phyloP scores from a whole-genome alignment of 805 yeast genomes.

The Candida pseudofarinosa region DNA sequence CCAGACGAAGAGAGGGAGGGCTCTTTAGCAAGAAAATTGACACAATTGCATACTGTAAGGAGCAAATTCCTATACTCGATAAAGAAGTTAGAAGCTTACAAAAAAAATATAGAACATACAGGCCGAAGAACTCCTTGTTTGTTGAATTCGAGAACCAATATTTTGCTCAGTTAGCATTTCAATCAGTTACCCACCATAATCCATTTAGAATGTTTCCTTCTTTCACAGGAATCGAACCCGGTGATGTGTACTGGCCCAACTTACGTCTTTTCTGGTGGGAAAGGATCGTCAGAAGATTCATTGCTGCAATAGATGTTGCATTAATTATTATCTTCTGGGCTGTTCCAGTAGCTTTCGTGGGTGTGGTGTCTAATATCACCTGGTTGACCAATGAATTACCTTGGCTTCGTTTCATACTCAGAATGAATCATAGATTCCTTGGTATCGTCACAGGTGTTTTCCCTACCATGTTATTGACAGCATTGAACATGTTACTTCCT shows the following conservation, averaged over 20 bases:
- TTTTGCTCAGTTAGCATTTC: conserved; percentile 69
- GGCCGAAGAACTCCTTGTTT: conserved; percentile 75
- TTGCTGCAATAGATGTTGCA: conserved; percentile 49
- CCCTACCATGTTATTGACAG: conserved; percentile 76
- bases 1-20: conserved; percentile 51
- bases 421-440: conserved; percentile 63
- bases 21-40: conserved; percentile 50
- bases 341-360: conserved; percentile 96
- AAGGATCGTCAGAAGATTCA: conserved; percentile 48
- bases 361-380: conserved; percentile 84
- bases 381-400: conserved; percentile 65
- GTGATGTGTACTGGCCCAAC: conserved; percentile 65
- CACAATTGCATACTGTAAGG: conserved; percentile 53
- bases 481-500: conserved; percentile 85
- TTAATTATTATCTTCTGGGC: conserved; percentile 84
- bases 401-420: conserved; percentile 71
- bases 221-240: conserved; percentile 59
- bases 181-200: conserved; percentile 57
- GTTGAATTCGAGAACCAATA: conserved; percentile 78
- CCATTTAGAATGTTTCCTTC: conserved; percentile 63
- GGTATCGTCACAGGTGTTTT: conserved; percentile 87
- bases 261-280: conserved; percentile 83
- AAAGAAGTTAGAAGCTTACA: conserved; percentile 56
- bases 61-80: conserved; percentile 54
- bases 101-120: conserved; percentile 38